phyloP scores from a whole-genome alignment of 345 rosid genomes.

The Melaleuca quinquenervia region DNA sequence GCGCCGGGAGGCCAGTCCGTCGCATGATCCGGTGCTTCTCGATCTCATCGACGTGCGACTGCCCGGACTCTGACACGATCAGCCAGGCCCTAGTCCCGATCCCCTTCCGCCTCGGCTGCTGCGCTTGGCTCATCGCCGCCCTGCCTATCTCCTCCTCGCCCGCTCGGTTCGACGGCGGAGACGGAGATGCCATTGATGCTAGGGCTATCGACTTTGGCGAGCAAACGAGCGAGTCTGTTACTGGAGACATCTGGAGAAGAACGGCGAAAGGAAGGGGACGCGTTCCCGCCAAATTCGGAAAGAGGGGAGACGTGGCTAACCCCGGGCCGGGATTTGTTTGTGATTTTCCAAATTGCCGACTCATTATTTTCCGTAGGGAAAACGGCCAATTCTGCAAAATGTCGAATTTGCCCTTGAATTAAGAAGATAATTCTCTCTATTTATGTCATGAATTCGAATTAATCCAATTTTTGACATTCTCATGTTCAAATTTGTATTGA shows the following conservation, averaged over 20 bases:
- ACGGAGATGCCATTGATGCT: not conserved
- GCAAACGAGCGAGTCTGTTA: not conserved
- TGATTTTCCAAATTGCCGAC: not conserved
- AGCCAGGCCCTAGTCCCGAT: slow-evolving; percentile 24
- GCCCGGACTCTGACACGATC: slow-evolving; percentile 20
- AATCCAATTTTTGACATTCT: not conserved
- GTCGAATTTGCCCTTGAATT: not conserved
- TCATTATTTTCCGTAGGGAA: not conserved
- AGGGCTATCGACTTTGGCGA: not conserved
- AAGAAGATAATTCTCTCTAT: not conserved
- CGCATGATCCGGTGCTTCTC: slow-evolving; percentile 40
- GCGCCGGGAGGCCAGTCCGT: slow-evolving; percentile 41
- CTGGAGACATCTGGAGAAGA: not conserved
- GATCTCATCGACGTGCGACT: slow-evolving; percentile 20
- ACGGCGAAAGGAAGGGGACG: not conserved
- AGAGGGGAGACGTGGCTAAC: not conserved
- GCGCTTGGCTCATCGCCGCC: not conserved
- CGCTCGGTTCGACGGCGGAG: not conserved
- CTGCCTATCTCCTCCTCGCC: not conserved
- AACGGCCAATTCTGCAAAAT: not conserved
- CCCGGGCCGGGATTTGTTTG: not conserved
- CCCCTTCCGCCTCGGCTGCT: slow-evolving; percentile 15
- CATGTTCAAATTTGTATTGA: not conserved
- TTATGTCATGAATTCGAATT: not conserved
- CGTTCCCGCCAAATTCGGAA: not conserved